Evolutionary conservation across 345 rosid genomes (phyloP), one percentile per base, ranked within the genome.

Genomic region (Mercurialis annua): DNA sequence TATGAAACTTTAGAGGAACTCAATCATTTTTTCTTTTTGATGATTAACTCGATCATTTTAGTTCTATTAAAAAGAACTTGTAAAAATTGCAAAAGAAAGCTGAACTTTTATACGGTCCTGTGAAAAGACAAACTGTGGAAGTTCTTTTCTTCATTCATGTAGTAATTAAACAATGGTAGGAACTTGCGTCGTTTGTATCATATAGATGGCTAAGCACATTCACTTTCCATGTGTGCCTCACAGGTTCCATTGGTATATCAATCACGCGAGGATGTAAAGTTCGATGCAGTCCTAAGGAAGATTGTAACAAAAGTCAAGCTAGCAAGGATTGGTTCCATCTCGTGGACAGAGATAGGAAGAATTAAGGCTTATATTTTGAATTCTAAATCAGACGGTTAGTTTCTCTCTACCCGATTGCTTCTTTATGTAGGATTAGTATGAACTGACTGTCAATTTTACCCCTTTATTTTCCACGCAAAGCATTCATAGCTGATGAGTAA

Each of bases 251-350:
- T 81, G 80, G 72, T 74, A 72, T 78, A 86, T 67, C 67, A 73
- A 18, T 76, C 59, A 43, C 75, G 29, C 14, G 81, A 65, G 62
- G 75, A 81, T 70, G 47, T 43, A 17, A 71, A 69, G 69, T 74
- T 73, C 30, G 49, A 40, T 47, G 74, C 78, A 59, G 69, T 66
- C 69, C 70, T 86, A 24, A 88, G 81, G 81, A 90, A 83, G 83
- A 79, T 93, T 77, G 81, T 78, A 73, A 77, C 86, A 62, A 90
- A 85, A 84, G 96, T 86, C 56, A 89, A 84, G 78, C 81, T 93
- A 62, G 90, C 82, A 72, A 77, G 81, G 76, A 74, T 66, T 53
- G 85, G 88, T 48, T 69, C 88, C 77, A 42, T 88, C 76, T 78
- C 88, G 0, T 70, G 76, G 65, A 71, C 77, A 3, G 92, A 90